phyloP scores from a whole-genome alignment of 1,284 basidiomycete genomes.

The Trichosporon sp. region DNA sequence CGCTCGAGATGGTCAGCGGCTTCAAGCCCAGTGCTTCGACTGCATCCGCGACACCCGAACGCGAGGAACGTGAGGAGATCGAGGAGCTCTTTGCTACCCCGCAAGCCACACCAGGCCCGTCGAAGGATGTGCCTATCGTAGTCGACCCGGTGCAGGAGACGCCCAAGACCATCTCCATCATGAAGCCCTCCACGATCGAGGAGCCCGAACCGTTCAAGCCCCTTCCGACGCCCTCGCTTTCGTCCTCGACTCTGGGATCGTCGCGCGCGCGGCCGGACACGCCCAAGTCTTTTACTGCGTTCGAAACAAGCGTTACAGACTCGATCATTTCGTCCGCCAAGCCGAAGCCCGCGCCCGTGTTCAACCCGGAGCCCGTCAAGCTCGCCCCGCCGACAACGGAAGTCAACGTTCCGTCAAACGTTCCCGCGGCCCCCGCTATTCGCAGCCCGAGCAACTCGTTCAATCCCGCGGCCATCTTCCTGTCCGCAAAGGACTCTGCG shows the following conservation, averaged over 20 bases:
- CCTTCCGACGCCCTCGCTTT: constrained; percentile 24
- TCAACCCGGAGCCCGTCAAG: constrained; percentile 27
- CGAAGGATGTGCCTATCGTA: constrained; percentile 13
- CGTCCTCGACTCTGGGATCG: constrained; percentile 24
- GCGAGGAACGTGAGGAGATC: constrained; percentile 26
- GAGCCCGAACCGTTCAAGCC: constrained; percentile 38
- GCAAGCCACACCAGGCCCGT: background rate
- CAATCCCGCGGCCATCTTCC: constrained; percentile 34
- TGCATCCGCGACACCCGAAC: constrained; percentile 20
- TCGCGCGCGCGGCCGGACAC: constrained; percentile 15
- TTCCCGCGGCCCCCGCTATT: background rate
- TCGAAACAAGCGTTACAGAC: constrained; percentile 20
- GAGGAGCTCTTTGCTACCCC: constrained; percentile 25
- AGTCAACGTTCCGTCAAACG: background rate
- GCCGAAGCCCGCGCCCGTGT: constrained; percentile 25
- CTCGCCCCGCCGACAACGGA: constrained; percentile 26
- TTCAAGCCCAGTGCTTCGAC: constrained; percentile 20
- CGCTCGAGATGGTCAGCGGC: constrained; percentile 36
- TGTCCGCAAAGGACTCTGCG: constrained; percentile 48
- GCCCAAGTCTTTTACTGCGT: background rate
- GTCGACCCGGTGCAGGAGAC: background rate
- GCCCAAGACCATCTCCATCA: constrained; percentile 20
- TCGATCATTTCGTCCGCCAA: constrained; percentile 27
- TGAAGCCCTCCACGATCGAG: constrained; percentile 24
- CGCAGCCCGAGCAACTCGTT: constrained; percentile 1